Base-by-base conservation (phyloP, 177 flowering plant species). In the Tripterygium wilfordii region DNA sequence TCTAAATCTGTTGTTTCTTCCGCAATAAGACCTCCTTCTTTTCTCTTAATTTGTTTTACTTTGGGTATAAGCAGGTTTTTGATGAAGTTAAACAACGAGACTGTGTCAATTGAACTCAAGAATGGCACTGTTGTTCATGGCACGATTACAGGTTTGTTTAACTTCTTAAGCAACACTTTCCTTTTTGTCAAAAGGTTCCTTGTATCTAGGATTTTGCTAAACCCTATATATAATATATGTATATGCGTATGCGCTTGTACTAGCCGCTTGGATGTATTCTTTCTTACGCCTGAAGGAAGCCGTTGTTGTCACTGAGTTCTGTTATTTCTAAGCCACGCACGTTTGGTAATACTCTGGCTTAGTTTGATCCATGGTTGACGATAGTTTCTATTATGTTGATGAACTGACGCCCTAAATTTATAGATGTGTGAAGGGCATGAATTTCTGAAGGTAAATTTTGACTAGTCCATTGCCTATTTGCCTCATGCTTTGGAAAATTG, bases 71-170 rank as follows among this genome's bases (percentile, higher is more conserved):
- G 20, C n/a, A 30, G 95, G 78, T 86, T 85, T 75, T 63, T 85
- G 79, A 83, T 85, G 95, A 85, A 85, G 71, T 44, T 85, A 73
- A 85, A 83, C 83, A 82, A 82, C 49, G 95, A 85, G 60, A 85
- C 95, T 16, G 89, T 85, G 12, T 80, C 87, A 25, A 82, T 86
- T 45, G 92, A 82, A 77, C 80, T 82, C 49, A 84, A 84, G 68
- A 84, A 79, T 36, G 86, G 88, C n/a, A 80, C 86, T 33, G 72
- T 83, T 42, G 88, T n/a, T n/a, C 82, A 86, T 54, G 95, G 95
- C 35, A 85, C 90, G 56, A 85, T 85, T 50, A 81, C 72, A 49
- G 86, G 83, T 79, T 18, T 27, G 32, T 18, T 5, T 36, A 7
- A 9, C 14, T 17, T 16, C 30, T 29, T 57, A 3, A 17, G 23